Conservation (phyloP, 2,329 filamentous ascomycete species). For the Aureobasidium subglaciale region DNA sequence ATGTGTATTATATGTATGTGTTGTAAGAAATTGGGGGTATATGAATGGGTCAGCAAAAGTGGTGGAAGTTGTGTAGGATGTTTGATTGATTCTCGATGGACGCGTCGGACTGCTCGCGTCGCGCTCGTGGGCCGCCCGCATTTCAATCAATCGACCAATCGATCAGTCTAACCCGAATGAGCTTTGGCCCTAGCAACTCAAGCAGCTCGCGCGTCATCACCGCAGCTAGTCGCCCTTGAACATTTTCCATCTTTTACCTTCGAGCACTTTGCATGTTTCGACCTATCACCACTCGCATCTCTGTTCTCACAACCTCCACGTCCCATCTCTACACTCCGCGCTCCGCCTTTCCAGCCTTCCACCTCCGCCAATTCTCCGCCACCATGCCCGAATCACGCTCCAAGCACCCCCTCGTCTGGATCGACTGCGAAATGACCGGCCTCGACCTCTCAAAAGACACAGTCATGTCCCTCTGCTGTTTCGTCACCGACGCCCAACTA, state of each 20-base stretch:
- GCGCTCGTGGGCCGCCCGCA: background rate
- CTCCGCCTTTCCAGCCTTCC: background rate
- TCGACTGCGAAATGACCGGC: conserved; percentile 92
- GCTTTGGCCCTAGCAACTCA: background rate
- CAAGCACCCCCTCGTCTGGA: conserved; percentile 70
- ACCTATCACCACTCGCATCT: background rate
- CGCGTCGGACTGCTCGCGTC: background rate
- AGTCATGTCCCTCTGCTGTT: conserved; percentile 87
- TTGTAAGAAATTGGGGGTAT: background rate
- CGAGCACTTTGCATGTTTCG: background rate
- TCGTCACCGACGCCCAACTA: conserved; percentile 77
- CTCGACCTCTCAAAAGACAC: conserved; percentile 70
- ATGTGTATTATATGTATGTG: background rate
- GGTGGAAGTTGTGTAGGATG: no score
- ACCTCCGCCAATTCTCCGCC: background rate
- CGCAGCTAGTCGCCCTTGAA: background rate
- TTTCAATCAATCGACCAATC: no score
- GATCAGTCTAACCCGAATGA: background rate
- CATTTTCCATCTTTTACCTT: background rate
- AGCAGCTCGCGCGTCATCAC: background rate
- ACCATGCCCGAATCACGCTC: conserved; percentile 43
- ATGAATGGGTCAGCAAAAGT: no score
- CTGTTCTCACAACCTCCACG: background rate
- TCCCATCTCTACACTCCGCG: background rate
- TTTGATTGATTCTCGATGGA: background rate